Conservation (phyloP, 163 green algal species). For the Scenedesmus sp. region DNA sequence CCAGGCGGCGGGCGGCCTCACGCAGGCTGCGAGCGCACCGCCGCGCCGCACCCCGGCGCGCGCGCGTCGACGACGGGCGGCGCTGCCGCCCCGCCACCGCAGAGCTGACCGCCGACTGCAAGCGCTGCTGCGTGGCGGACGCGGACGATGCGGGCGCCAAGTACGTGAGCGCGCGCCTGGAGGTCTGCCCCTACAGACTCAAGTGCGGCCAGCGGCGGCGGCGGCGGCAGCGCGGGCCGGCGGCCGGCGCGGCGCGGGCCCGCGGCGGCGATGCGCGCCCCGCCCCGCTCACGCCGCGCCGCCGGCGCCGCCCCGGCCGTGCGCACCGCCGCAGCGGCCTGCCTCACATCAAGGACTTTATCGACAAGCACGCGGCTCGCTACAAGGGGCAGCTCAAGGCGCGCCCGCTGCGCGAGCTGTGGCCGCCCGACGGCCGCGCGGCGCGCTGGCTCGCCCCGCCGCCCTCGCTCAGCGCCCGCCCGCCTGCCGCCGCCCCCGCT, state of each 20-base stretch:
- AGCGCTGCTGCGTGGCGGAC: conserved; percentile 35
- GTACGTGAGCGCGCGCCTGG: conserved; percentile 17
- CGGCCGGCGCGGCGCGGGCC: too few species aligned
- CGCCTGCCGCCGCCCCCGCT: background rate
- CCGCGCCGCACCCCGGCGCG: too few species aligned
- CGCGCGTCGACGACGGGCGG: too few species aligned
- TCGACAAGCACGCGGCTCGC: conserved; percentile 28
- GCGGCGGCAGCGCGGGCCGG: too few species aligned
- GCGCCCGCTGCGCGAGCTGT: too few species aligned
- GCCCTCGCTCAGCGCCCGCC: background rate
- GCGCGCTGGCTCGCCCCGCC: too few species aligned
- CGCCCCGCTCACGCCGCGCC: background rate
- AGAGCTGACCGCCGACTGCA: conserved; percentile 35
- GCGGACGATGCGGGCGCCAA: background rate
- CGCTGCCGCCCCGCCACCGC: too few species aligned
- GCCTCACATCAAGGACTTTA: conserved; percentile 36
- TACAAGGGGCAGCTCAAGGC: conserved; percentile 8
- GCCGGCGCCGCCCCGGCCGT: background rate
- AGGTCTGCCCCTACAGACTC: conserved; percentile 40
- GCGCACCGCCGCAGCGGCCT: conserved; percentile 22
- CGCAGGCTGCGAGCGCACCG: too few species aligned
- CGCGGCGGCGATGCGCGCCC: too few species aligned
- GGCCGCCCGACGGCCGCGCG: too few species aligned
- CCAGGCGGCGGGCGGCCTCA: background rate
- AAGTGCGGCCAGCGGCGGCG: conserved; percentile 13